Evolutionary conservation across 352 stramenopile genomes (phyloP), one percentile per base, ranked within the genome.

Genomic region (Pythium insidiosum): DNA sequence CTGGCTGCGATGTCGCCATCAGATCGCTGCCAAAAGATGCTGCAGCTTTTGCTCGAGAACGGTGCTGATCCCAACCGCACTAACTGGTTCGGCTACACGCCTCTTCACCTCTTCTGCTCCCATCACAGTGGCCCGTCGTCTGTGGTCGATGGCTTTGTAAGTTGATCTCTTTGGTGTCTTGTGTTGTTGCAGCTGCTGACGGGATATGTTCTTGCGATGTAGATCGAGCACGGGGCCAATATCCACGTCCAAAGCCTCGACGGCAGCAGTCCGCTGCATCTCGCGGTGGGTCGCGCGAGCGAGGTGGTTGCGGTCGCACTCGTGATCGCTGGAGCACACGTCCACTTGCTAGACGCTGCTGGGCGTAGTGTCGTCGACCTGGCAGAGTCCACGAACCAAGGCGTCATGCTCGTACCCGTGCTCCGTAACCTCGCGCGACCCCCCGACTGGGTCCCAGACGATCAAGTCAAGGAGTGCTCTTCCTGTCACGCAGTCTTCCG

Each of bases 41-140:
- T 93, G 16, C 73, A 91, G 44, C 41, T 93, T 12, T 46, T 93
- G 10, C 50, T 93, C 5, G 78, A 93, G 38, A 91, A 89, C 34
- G 78, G 78, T 10, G 72, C 77, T 1, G 72, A 91, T 43, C 73
- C 81, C 9, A 91, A 87, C 45, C 48, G 60, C 38, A 49, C 66
- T 0, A 93, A 93, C 41, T 93, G 81, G 81, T 91, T 93, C 43
- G 81, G 81, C 35, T 93, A 93, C 69, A 89, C 78, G 1, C 61
- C 81, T 18, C 46, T 93, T 34, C 81, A 93, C 47, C 58, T 89
- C n/a, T 91, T 93, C 35, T 93, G 81, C 43, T 75, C 81, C 0
- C 81, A 93, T 31, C 78, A 93, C 30, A 75, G 49, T 21, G 81
- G 74, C 2, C 81, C 81, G 1, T 63, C 63, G 3, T 81, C 72